Conservation (phyloP, 1,284 basidiomycete genomes). For the Irpex lacteus region DNA sequence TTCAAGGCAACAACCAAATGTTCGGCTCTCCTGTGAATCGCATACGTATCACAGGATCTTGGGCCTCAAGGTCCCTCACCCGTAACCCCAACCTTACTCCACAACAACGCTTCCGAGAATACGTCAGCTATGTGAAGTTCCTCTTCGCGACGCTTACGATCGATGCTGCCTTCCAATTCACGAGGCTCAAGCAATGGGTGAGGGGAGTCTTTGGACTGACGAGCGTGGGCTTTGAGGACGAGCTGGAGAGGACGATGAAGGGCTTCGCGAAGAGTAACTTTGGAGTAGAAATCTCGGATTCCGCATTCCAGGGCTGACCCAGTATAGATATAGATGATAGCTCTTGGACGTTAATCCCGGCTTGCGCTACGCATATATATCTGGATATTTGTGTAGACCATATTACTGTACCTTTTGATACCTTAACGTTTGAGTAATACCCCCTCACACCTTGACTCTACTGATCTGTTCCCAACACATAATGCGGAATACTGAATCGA, state of each 20-base stretch:
- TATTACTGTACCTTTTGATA: background rate
- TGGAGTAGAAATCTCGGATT: slow-evolving; percentile 47
- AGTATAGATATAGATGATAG: background rate
- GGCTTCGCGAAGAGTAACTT: slow-evolving; percentile 56
- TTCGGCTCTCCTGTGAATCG: slow-evolving; percentile 85
- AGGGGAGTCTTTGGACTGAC: slow-evolving; percentile 33
- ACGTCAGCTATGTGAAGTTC: slow-evolving; percentile 52
- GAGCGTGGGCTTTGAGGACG: slow-evolving; percentile 55
- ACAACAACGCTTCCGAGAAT: slow-evolving; percentile 42
- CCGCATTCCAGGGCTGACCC: slow-evolving; percentile 25
- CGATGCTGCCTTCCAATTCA: slow-evolving; percentile 57
- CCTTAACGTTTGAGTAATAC: too few species aligned
- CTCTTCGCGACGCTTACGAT: slow-evolving; percentile 50
- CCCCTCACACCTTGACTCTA: too few species aligned
- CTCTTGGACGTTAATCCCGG: background rate
- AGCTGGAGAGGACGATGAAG: slow-evolving; percentile 59
- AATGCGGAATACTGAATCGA: too few species aligned
- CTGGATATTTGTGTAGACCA: background rate
- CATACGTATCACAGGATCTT: slow-evolving; percentile 79
- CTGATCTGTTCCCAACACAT: too few species aligned
- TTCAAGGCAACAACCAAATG: slow-evolving; percentile 64
- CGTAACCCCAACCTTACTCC: slow-evolving; percentile 37
- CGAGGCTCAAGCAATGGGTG: slow-evolving; percentile 48
- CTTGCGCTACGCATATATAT: background rate
- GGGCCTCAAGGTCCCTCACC: slow-evolving; percentile 60